Base-by-base conservation (phyloP, 345 rosid genomes). In the Eucalyptus guilfoylei region DNA sequence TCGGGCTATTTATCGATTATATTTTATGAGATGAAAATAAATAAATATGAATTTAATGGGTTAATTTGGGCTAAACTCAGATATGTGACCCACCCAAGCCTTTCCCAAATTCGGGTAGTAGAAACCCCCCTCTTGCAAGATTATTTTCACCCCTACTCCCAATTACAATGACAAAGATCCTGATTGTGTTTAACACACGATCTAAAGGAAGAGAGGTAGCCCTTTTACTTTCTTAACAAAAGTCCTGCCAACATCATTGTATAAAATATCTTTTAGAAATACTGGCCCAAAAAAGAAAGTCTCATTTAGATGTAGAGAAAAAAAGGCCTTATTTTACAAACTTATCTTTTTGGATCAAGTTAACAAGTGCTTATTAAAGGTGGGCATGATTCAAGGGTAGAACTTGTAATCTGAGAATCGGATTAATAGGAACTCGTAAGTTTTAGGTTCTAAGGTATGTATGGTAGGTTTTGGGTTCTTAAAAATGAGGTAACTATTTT, bases 311-410 rank as follows among this genome's bases (percentile, higher is more conserved):
- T 64, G 16, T 64, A 64, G 76, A 55, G 11, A 15, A 14, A 64
- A 64, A 64, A 64, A n/a, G 37, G 23, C 40, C 19, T 64, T 64
- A 14, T 64, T 64, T n/a, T 64, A 15, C 40, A 14, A 64, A 64
- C 76, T 64, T n/a, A n/a, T 17, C 37, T 14, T 64, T 64, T 64
- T 64, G 40, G 37, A 64, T 64, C 40, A 64, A 64, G 21, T 64
- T 64, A 64, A 64, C 19, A n/a, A 64, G 76, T 64, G 11, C 76
- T 64, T 64, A n/a, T 30, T 52, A 52, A 21, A 21, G 10, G 58
- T 21, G 58, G 58, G 58, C 58, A 21, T 52, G 58, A 52, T 21
- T 52, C 26, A 1, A 8, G 0, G 0, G 2, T 52, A 52, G 5
- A 52, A 52, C 58, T 2, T 52, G 11, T 21, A 52, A 52, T 52